Conservation (phyloP, 2,329 filamentous ascomycete species). For the Aspergillus caelatus region DNA sequence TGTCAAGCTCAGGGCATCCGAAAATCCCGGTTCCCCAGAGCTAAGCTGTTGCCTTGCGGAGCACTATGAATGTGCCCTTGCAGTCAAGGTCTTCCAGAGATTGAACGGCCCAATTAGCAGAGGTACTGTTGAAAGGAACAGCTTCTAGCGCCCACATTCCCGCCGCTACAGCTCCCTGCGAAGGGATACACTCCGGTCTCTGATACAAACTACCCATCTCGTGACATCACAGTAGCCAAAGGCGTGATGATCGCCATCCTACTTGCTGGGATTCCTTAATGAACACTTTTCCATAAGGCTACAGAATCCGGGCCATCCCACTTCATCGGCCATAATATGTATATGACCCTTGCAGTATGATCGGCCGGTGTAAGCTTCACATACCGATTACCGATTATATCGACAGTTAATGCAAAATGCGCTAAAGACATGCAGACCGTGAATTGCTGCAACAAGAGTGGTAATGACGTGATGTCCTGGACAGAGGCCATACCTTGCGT, state of each 20-base stretch:
- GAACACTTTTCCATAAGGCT: neutral
- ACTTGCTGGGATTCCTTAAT: neutral
- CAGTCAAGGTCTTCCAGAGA: neutral
- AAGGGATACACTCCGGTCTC: neutral
- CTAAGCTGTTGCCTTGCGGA: neutral
- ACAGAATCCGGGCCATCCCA: neutral
- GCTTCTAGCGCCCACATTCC: neutral
- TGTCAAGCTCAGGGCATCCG: neutral
- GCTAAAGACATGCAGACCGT: neutral
- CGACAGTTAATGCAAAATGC: too few relatives aligned
- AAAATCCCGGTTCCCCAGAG: neutral
- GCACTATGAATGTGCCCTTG: neutral
- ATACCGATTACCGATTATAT: neutral
- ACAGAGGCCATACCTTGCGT: neutral
- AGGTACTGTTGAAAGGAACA: neutral
- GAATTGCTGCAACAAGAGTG: neutral
- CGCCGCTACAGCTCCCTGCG: neutral
- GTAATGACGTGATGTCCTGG: neutral
- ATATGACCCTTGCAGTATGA: neutral
- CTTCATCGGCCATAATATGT: neutral
- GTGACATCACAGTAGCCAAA: neutral
- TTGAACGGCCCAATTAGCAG: neutral
- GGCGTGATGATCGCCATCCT: neutral
- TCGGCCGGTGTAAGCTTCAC: neutral
- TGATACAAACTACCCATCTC: neutral